Evolutionary conservation across 805 yeast genomes (phyloP).

Genomic region (Scheffersomyces amazonensis): DNA sequence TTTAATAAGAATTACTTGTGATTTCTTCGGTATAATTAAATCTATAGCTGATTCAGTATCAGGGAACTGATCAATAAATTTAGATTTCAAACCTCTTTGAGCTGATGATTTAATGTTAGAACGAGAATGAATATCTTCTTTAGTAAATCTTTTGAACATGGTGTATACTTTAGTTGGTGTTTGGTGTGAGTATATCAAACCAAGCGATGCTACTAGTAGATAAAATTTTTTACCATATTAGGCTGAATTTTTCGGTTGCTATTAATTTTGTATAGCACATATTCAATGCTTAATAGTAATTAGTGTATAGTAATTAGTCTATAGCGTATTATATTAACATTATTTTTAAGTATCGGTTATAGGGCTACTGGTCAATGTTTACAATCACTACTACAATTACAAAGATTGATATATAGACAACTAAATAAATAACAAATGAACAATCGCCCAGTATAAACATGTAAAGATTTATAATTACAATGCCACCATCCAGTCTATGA

Average conservation of each 20-base stretch:
- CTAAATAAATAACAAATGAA: background rate
- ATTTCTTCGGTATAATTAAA: conserved; percentile 82
- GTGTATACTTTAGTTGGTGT: background rate
- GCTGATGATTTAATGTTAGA: conserved; percentile 91
- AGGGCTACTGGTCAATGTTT: too few relatives aligned
- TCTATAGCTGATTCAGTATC: conserved; percentile 75
- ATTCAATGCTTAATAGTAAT: too few relatives aligned
- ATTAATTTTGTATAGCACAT: too few relatives aligned
- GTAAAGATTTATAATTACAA: conserved; percentile 46
- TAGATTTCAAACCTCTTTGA: conserved; percentile 82
- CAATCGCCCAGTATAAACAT: too few relatives aligned
- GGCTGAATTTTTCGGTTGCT: too few relatives aligned
- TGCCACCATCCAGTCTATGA: conserved; percentile 34
- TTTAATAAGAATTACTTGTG: conserved; percentile 74
- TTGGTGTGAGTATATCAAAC: too few relatives aligned
- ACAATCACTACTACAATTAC: too few relatives aligned
- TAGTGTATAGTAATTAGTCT: too few relatives aligned
- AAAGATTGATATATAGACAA: background rate
- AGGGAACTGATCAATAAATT: conserved; percentile 71
- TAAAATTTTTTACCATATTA: too few relatives aligned
- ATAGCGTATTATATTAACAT: too few relatives aligned
- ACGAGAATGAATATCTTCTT: conserved; percentile 85
- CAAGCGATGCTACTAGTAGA: too few relatives aligned
- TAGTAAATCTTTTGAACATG: conserved; percentile 66
- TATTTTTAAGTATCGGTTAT: too few relatives aligned